Percentiles rank a stretch among this genome's conserved stretches.
phyloP scores from a whole-genome alignment of 345 rosid species.

The Populus nigra region DNA sequence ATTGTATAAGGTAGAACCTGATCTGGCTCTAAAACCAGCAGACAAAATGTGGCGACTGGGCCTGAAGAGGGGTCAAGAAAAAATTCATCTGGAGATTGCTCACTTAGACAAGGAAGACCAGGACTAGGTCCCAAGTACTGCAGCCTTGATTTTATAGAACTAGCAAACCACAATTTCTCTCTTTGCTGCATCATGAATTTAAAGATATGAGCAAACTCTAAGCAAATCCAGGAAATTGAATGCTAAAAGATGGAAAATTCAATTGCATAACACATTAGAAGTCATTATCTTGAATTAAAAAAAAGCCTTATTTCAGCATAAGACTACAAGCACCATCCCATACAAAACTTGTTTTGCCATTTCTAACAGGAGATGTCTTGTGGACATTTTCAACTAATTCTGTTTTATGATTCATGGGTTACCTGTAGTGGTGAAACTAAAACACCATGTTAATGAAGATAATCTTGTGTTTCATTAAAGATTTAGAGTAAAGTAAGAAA shows the following conservation, averaged over 20 bases:
- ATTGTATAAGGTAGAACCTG: constrained; percentile 46
- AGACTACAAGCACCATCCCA: background rate
- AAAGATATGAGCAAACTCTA: constrained; percentile 6
- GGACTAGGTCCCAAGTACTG: constrained; percentile 64
- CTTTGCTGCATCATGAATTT: constrained; percentile 50
- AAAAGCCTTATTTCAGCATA: background rate
- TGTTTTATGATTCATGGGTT: background rate
- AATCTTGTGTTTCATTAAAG: background rate
- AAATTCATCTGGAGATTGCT: constrained; percentile 35
- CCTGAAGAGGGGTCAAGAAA: constrained; percentile 59
- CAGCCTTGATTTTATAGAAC: constrained; percentile 62
- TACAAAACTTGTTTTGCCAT: background rate
- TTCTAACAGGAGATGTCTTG: background rate
- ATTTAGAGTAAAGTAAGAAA: background rate
- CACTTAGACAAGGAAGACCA: constrained; percentile 51
- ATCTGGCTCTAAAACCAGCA: constrained; percentile 72
- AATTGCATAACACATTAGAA: background rate
- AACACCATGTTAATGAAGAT: background rate
- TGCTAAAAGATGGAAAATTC: background rate
- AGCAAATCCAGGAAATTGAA: constrained; percentile 5
- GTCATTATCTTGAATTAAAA: background rate
- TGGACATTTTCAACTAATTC: background rate
- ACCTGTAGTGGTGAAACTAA: background rate
- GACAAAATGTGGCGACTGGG: constrained; percentile 62
- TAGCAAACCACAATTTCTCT: constrained; percentile 75